Evolutionary conservation across 108 stramenopile genomes (phyloP), one percentile per base, ranked within the genome.

Genomic region (Fistulifera pelliculosa): DNA sequence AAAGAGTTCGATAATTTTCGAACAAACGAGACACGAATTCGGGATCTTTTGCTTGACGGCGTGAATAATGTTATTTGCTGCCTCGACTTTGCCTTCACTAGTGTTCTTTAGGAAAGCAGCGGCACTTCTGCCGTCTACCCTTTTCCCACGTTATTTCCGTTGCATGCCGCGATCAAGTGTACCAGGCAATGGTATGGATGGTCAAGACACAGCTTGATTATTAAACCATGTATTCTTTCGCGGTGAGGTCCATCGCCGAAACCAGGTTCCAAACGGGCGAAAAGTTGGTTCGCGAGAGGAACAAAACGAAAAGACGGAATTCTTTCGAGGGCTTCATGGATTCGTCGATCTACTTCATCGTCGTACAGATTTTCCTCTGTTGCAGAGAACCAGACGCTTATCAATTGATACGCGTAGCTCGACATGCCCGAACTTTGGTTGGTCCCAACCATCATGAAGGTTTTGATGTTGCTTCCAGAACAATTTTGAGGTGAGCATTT

Each of bases 131-230:
- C 78, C 80, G 39, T 55, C 63, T 2, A 61, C 74, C 70, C 71
- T 40, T 61, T 39, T 7, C 75, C 82, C 27, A 78, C 66, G 21
- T 63, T 61, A 19, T 77, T 78, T 23, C 88, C 90, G 52, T 94
- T 86, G 5, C 76, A 56, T 2, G 93, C 64, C 10, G 92, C 76
- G 17, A 93, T 48, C 16, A 96, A 54, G 48, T 90, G 87, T 11
- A 77, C 64, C 35, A 96, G 57, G 22, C 87, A 81, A 62, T 94
- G 87, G 48, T 90, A 88, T 16, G 95, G 95, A 51, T 92, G 88
- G 18, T 91, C 90, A 0, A 49, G 19, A 47, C 88, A 86, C 63
- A 96, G 82, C 41, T 63, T 66, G 23, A 68, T 14, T 28, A 92
- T 71, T 10, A 96, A 55, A 14, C 41, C 44, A 5, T 71, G 73